Conservation (phyloP, 495 filamentous ascomycete species). For the Penicillium flavigenum region DNA sequence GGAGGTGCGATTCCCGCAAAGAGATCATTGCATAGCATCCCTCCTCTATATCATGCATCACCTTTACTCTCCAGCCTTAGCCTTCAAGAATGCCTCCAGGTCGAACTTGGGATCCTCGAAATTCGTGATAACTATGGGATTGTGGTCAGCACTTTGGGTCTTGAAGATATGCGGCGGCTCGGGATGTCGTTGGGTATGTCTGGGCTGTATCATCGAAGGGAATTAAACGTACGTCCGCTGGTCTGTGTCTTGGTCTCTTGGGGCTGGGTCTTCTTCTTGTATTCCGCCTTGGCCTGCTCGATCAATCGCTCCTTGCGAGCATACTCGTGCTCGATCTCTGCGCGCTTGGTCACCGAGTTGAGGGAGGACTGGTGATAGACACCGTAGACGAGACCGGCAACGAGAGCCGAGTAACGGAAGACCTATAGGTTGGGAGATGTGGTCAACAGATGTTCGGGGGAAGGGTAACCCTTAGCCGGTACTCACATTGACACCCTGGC, state of each 20-base stretch:
- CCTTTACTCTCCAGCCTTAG: conserved; percentile 57
- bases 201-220: conserved; percentile 1
- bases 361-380: conserved; percentile 83
- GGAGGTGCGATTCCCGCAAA: conserved; percentile 38
- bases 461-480: conserved; percentile 16
- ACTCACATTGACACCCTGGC: conserved; percentile 54
- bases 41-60: conserved; percentile 31
- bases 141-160: conserved; percentile 25
- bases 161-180: conserved; percentile 3
- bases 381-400: conserved; percentile 86
- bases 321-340: conserved; percentile 72
- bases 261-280: conserved; percentile 68
- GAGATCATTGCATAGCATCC: conserved; percentile 37
- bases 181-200: conserved; percentile 5
- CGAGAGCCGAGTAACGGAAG: conserved; percentile 89
- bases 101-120: conserved; percentile 84
- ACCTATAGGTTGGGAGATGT: conserved; percentile 58
- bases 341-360: conserved; percentile 61
- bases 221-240: conserved; percentile 57
- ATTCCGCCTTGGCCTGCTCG: conserved; percentile 86
- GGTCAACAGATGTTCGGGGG: conserved; percentile 26
- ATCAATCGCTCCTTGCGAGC: conserved; percentile 85
- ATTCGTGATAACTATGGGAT: conserved; percentile 71
- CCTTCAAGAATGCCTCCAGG: conserved; percentile 76
- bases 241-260: conserved; percentile 47